Evolutionary conservation across 768 basidiomycete species (phyloP).

Genomic region (Cystobasidiopsis lactophilus): DNA sequence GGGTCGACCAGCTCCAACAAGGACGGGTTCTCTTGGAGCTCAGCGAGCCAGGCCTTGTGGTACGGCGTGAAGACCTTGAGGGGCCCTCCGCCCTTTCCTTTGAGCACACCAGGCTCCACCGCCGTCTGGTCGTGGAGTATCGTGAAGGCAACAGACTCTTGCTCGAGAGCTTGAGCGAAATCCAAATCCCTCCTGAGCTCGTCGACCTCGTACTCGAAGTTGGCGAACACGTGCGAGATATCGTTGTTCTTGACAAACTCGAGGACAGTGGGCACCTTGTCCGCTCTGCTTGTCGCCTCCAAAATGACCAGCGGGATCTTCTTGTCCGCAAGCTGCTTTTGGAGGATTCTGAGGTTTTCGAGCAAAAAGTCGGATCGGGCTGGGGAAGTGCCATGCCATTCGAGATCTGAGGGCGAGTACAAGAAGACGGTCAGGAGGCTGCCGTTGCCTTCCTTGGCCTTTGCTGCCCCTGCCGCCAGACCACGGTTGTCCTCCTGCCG

Average conservation of each 20-base stretch:
- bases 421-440: not conserved
- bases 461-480: not conserved
- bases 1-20: not conserved
- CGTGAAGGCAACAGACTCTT: not conserved
- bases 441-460: not conserved
- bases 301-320: not conserved
- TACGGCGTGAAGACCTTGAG: constrained; percentile 3
- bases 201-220: constrained; percentile 5
- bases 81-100: not conserved
- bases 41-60: not conserved
- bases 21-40: not conserved
- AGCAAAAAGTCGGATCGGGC: not conserved
- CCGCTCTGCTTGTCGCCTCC: not conserved
- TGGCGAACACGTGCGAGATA: not conserved
- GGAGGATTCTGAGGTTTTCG: not conserved
- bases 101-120: not conserved
- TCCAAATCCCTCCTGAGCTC: constrained; percentile 1
- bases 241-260: constrained; percentile 1
- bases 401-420: constrained; percentile 1
- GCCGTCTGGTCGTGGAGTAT: constrained; percentile 4
- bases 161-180: not conserved
- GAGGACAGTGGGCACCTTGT: not conserved
- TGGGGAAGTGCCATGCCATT: constrained; percentile 4
- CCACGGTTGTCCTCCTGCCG: constrained; percentile 4
- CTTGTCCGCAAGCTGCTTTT: constrained; percentile 1